Evolutionary conservation across 2,329 filamentous ascomycete genomes (phyloP), one percentile per base, ranked within the genome.

Genomic region (Rutstroemia sp.): DNA sequence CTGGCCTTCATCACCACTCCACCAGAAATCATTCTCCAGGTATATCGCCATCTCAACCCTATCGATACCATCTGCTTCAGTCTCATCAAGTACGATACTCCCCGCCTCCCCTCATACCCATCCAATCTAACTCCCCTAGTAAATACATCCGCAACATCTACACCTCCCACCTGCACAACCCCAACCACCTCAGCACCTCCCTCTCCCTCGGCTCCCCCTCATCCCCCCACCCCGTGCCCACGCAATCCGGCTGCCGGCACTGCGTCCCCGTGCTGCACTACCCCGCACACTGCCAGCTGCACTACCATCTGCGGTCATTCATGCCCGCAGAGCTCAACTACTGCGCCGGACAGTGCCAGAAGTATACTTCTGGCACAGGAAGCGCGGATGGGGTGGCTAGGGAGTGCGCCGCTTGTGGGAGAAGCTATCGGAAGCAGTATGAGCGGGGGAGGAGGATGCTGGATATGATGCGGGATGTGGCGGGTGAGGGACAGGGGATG

Each of bases 261-360:
- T 67, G 65, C 41, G 45, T 61, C 5, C 65, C 65, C 8, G 63
- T 64, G 3, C 61, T 63, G 9, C 66, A 59, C 45, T 62, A 58
- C 9, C 65, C 63, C 3, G 60, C 62, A 2, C 65, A 67, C 37
- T 67, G 65, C 53, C 62, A 67, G 25, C 53, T 67, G 1, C 65
- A 67, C 21, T 65, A 59, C 44, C 65, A 67, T 52, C 52, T 67
- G 6, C 54, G 58, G 2, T 48, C 39, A 3, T 61, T 61, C 54
- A 59, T 66, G 8, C 64, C 64, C 0, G 18, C 18, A 2, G 4
- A 58, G 4, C 38, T 62, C 14, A 62, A 34, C 7, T 65, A 56
- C 30, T 66, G 64, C 38, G 53, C 52, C 2, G 61, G 58, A 0
- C 44, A 9, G 16, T 66, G 64, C 51, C 19, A 54, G 12, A 60